Base-by-base conservation (phyloP, 805 yeast species). In the Kregervanrija delftensis region DNA sequence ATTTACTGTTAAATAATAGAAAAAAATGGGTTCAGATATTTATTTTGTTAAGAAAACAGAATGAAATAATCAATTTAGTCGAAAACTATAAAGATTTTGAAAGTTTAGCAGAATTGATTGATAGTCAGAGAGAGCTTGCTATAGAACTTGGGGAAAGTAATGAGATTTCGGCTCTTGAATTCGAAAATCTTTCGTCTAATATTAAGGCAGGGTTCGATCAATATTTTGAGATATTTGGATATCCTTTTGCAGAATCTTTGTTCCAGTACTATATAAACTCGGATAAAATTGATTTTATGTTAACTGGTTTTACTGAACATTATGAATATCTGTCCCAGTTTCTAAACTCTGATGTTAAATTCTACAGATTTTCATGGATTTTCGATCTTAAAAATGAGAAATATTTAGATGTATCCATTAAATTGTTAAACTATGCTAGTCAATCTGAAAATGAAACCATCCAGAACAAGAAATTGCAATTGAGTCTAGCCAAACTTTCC, bases 401-500 rank as follows among this genome's bases (percentile, higher is more conserved):
- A 9, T 84, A 71, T 56, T 50, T 42, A 4, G 56, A 61, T 1
- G 91, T 89, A 0, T 66, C 82, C 1, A 53, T 59, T 11, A 67
- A 71, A 1, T 64, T 88, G 30, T 54, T 67, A 3, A 56, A 63
- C 1, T 71, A 77, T 28, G 65, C 72, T 4, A 63, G 67, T 11
- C 22, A 45, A 12, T 59, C 69, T 3, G 49, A 58, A 2, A 73
- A 72, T 13, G 77, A 75, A 22, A 55, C 63, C 9, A 66, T 72
- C 37, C 62, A 62, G 11, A 73, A 72, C 51, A 74, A 73, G 53
- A 77, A 73, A 52, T 54, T 83, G 16, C 79, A 79, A 50, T 69
- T 81, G 47, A 83, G 87, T 45, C 62, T 88, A 41, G 90, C 95
- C 2, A 88, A 88, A 59, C 62, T 89, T 16, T 65, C 86, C 8